phyloP scores from a whole-genome alignment of 371 early-diverging fungal genomes.

The Batrachochytrium dendrobatidis region DNA sequence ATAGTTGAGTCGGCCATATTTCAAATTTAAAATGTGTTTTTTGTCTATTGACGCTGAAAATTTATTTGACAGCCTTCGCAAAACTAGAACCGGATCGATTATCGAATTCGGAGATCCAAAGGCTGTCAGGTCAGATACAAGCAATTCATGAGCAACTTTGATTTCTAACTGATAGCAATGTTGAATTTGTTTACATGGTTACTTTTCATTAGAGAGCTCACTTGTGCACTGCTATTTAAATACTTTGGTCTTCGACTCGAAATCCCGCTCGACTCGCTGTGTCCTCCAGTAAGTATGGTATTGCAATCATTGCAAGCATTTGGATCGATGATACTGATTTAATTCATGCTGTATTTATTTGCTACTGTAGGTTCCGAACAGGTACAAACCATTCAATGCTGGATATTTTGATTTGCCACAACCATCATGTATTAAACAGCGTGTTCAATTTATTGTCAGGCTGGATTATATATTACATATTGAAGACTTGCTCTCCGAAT shows the following conservation, averaged over 20 bases:
- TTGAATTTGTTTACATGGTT: no score
- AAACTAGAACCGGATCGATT: not conserved
- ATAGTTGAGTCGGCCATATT: no score
- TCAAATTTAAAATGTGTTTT: no score
- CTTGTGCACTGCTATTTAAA: conserved; percentile 46
- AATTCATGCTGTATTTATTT: not conserved
- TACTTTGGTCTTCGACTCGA: conserved; percentile 51
- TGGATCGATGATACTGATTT: not conserved
- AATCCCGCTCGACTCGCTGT: conserved; percentile 55
- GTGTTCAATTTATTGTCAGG: conserved; percentile 16
- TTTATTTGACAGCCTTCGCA: not conserved
- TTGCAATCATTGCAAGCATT: not conserved
- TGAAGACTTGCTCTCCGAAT: conserved; percentile 44
- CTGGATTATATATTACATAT: conserved; percentile 61
- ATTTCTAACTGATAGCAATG: no score
- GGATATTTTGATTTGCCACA: not conserved
- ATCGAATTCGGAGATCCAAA: not conserved
- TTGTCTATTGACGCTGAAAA: not conserved
- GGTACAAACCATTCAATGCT: not conserved
- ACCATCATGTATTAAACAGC: not conserved
- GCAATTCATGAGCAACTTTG: no score
- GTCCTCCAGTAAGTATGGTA: conserved; percentile 48
- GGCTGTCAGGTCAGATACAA: not conserved
- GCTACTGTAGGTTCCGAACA: conserved; percentile 11
- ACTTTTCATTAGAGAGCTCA: conserved; percentile 34